A percentile compares a stretch with the other conserved stretches of the same genome.
phyloP scores from a whole-genome alignment of 495 filamentous ascomycete genomes.

The Lasiosphaeris hirsuta region DNA sequence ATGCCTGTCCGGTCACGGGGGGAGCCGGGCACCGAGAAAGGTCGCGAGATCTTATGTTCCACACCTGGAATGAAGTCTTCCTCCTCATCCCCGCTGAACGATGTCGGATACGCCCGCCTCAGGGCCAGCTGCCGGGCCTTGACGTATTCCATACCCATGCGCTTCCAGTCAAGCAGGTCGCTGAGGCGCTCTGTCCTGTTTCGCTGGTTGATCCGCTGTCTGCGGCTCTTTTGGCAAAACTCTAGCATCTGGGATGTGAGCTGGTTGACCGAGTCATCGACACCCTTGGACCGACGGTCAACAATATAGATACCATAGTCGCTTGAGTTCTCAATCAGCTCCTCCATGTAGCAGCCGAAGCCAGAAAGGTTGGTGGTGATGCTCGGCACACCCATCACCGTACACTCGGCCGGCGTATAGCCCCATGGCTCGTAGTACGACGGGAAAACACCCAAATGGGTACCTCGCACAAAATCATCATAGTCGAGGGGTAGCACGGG shows the following conservation, averaged over 20 bases:
- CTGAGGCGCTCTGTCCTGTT: conserved; percentile 96
- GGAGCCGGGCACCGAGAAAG: conserved; percentile 89
- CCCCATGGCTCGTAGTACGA: conserved; percentile 99
- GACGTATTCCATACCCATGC: conserved; percentile 98
- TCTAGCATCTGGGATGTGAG: conserved; percentile 91
- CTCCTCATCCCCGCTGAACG: conserved; percentile 73
- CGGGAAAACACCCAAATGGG: conserved; percentile 89
- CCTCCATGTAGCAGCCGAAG: conserved; percentile 99
- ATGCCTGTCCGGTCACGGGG: conserved; percentile 87
- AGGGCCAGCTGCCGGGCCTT: conserved; percentile 93
- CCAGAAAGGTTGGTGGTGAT: conserved; percentile 98
- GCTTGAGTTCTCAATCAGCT: conserved; percentile 93
- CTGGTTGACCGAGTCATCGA: conserved; percentile 96
- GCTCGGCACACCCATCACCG: conserved; percentile 97
- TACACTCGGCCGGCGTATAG: conserved; percentile 97
- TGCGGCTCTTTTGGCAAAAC: conserved; percentile 87
- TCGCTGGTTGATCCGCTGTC: conserved; percentile 96
- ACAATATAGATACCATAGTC: conserved; percentile 99
- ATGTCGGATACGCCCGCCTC: conserved; percentile 83
- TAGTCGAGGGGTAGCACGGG: conserved; percentile 95
- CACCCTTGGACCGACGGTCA: conserved; percentile 89
- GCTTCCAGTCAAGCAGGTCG: conserved; percentile 96
- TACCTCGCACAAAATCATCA: conserved; percentile 96
- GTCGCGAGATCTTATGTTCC: conserved; percentile 89
- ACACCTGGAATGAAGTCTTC: conserved; percentile 81